Percentiles rank a stretch among this genome's conserved stretches.
These are phyloP conservation scores for Aureobasidium sp. DNA, from an alignment of 2,329 filamentous ascomycete species.

Conservation along the genomic window DNA sequence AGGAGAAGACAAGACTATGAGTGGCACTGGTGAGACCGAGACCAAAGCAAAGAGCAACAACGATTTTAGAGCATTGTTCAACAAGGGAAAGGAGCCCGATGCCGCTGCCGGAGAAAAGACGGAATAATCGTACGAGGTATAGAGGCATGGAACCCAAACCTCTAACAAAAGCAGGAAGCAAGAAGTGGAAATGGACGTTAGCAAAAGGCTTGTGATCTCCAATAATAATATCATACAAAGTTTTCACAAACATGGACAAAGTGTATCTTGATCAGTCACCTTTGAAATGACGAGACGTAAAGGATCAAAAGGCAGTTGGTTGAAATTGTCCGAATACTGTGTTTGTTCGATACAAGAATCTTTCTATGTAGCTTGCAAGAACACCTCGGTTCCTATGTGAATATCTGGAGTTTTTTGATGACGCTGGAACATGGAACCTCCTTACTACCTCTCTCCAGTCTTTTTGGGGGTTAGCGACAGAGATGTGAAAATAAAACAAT, in stretches of 20 bases:
- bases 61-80: conserved; percentile 51
- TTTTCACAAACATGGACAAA: background rate
- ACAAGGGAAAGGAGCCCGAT: conserved; percentile 31
- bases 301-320: background rate
- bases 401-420: background rate
- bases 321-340: background rate
- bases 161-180: background rate
- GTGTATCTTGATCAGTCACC: background rate
- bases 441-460: background rate
- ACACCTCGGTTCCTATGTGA: background rate
- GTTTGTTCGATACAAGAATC: background rate
- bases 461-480: background rate
- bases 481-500: background rate
- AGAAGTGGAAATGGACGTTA: background rate
- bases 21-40: background rate
- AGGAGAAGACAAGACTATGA: conserved; percentile 14
- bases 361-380: background rate
- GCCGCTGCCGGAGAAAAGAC: background rate
- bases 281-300: background rate
- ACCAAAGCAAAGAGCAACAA: conserved; percentile 45
- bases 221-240: background rate
- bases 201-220: background rate
- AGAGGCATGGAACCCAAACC: background rate
- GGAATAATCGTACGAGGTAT: background rate
- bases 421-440: background rate